Evolutionary conservation across 169 alveolate species (phyloP), one percentile per base, ranked within the genome.

Genomic region (Eimeria zaria): DNA sequence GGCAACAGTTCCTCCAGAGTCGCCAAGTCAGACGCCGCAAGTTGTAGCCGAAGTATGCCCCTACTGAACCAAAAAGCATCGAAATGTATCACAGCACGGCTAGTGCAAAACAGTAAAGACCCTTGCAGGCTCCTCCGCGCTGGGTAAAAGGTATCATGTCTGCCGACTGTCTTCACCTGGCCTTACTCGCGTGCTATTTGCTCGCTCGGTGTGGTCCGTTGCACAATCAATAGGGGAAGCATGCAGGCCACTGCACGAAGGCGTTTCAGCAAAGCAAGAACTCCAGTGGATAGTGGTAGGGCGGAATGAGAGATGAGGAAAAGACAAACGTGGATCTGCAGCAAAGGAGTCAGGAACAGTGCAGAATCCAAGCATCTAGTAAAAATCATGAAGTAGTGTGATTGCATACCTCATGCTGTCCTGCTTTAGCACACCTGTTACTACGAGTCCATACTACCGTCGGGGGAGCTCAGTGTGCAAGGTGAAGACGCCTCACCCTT

Each of bases 251-350:
- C 93, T 14, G 93, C 93, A 9, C 80, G 93, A 41, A 85, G 93
- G 44, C 93, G 58, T 20, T 62, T 85, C 46, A 85, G 62, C 81
- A 85, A 36, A 33, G 93, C 93, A 44, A 85, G 41, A 85, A 85
- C 60, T 71, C 62, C 93, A 5, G 93, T 22, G 55, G 93, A 41
- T 9, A 85, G 74, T 8, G 93, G 93, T 55, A 85, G 60, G 60
- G 80, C 80, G 33, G 81, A 62, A 58, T 60, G 80, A 7, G 93
- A 64, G 44, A 85, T 85, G 48, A 85, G 93, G 46, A 60, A 85
- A 62, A 85, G 93, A 41, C 93, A 85, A 62, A 85, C 81, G 80
- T 85, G 93, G 16, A 85, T 81, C 93, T 85, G 81, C 48, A 60
- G 44, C 36, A 76, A 22, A 44, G 22, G 44, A 9, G 55, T 12